Conservation (phyloP, 352 stramenopile genomes). For the Phytophthora foliorum region DNA sequence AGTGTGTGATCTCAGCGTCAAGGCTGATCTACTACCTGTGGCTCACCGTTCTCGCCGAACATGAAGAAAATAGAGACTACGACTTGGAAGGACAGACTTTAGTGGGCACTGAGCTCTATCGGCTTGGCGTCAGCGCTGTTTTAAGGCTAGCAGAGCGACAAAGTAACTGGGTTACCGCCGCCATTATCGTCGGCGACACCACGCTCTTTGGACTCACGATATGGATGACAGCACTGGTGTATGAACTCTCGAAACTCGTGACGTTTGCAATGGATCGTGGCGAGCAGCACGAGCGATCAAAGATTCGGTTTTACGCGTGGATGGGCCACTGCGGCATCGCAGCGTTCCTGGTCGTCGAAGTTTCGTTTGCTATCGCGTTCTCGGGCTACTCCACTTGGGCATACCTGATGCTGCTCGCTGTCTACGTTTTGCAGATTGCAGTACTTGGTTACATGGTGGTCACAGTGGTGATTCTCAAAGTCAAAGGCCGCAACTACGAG, state of each 20-base stretch:
- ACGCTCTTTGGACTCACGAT: slow-evolving; percentile 41
- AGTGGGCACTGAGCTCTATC: slow-evolving; percentile 40
- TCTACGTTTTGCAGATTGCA: slow-evolving; percentile 42
- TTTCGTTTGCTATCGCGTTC: slow-evolving; percentile 29
- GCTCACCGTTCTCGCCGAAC: slow-evolving; percentile 14
- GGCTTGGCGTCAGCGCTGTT: slow-evolving; percentile 36
- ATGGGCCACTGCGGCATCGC: slow-evolving; percentile 32
- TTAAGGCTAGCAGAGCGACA: slow-evolving; percentile 31
- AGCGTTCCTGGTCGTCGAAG: slow-evolving; percentile 27
- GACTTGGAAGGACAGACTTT: slow-evolving; percentile 18
- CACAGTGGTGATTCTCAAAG: slow-evolving; percentile 41
- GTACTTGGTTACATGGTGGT: slow-evolving; percentile 43
- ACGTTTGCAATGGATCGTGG: slow-evolving; percentile 47
- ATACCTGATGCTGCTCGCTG: slow-evolving; percentile 36
- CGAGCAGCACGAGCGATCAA: slow-evolving; percentile 40
- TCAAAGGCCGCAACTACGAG: slow-evolving; percentile 51
- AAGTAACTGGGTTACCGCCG: slow-evolving; percentile 34
- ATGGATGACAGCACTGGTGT: slow-evolving; percentile 51
- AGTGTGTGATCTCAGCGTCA: slow-evolving; percentile 23
- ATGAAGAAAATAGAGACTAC: not conserved
- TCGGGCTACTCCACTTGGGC: slow-evolving; percentile 44
- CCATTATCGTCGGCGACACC: slow-evolving; percentile 43
- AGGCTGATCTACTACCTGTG: slow-evolving; percentile 38
- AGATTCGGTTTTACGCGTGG: slow-evolving; percentile 43
- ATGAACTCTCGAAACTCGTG: slow-evolving; percentile 53